Evolutionary conservation across 176 grass and related monocot species (phyloP).

Genomic region (Paspalum vaginatum): DNA sequence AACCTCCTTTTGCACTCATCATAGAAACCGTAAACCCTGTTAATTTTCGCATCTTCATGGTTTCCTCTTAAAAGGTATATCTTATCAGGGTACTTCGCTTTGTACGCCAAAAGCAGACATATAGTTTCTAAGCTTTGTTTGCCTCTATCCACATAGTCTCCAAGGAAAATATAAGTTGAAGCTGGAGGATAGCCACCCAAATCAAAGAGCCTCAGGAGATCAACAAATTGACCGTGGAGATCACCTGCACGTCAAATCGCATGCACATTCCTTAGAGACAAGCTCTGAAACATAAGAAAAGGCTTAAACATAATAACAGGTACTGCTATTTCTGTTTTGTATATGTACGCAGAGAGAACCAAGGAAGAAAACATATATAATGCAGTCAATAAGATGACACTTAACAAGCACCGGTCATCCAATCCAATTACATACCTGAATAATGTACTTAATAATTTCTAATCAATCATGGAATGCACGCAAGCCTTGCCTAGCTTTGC

Average conservation of each 20-base stretch:
- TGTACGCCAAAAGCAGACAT: slow-evolving; percentile 78
- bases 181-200: slow-evolving; percentile 74
- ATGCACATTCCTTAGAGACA: slow-evolving; percentile 21
- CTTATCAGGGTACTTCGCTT: slow-evolving; percentile 80
- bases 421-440: neutral
- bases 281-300: slow-evolving; percentile 44
- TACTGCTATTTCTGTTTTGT: neutral
- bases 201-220: slow-evolving; percentile 73
- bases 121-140: slow-evolving; percentile 86
- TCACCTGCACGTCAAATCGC: slow-evolving; percentile 53
- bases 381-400: too few species aligned
- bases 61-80: slow-evolving; percentile 74
- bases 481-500: neutral
- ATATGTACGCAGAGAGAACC: slow-evolving; percentile 19
- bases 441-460: neutral
- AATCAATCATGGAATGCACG: neutral
- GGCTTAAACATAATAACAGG: slow-evolving; percentile 18
- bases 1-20: slow-evolving; percentile 87
- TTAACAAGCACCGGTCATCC: neutral
- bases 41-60: slow-evolving; percentile 85
- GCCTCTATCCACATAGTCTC: slow-evolving; percentile 82
- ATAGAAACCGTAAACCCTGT: slow-evolving; percentile 85
- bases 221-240: slow-evolving; percentile 78
- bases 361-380: slow-evolving; percentile 7
- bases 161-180: slow-evolving; percentile 82